These are phyloP conservation scores for Aspergillus oerlinghausenensis DNA, from an alignment of 2,329 filamentous ascomycete species.

Conservation along the genomic window DNA sequence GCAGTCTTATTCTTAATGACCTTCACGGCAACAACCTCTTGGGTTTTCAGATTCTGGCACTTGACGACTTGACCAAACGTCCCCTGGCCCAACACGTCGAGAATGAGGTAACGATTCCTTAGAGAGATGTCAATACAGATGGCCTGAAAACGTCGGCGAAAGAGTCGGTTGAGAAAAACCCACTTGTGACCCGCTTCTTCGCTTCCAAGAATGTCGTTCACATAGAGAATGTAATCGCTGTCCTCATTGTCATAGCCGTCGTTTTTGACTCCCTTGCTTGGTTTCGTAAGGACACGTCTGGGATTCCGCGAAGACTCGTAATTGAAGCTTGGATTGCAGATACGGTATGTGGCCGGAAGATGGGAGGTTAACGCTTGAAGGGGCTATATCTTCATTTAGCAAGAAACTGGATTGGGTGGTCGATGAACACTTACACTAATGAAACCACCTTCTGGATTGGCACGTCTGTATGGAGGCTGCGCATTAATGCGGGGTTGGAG, in stretches of 20 bases:
- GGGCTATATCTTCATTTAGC: constrained; percentile 55
- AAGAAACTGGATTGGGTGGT: not conserved
- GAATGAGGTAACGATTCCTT: constrained; percentile 90
- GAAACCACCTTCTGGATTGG: constrained; percentile 94
- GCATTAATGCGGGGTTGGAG: constrained; percentile 76
- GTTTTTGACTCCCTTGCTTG: constrained; percentile 97
- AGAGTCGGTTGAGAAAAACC: constrained; percentile 24
- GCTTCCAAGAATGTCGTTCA: constrained; percentile 96
- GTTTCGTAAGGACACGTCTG: constrained; percentile 90
- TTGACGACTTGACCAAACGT: constrained; percentile 99
- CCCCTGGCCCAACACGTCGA: constrained; percentile 93
- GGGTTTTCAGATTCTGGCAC: constrained; percentile 96
- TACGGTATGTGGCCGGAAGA: constrained; percentile 90
- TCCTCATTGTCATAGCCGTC: constrained; percentile 99
- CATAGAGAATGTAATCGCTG: constrained; percentile 97
- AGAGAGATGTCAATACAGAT: constrained; percentile 8
- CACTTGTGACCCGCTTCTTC: constrained; percentile 98
- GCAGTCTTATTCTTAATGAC: constrained; percentile 98
- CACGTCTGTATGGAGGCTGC: constrained; percentile 86
- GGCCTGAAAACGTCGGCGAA: not conserved
- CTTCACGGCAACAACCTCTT: constrained; percentile 97
- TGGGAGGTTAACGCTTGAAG: constrained; percentile 93
- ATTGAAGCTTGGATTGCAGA: constrained; percentile 97
- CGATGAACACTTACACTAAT: constrained; percentile 68
- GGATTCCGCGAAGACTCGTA: constrained; percentile 98